Evolutionary conservation across 805 yeast genomes (phyloP).

Genomic region (Wickerhamomyces tratensis): DNA sequence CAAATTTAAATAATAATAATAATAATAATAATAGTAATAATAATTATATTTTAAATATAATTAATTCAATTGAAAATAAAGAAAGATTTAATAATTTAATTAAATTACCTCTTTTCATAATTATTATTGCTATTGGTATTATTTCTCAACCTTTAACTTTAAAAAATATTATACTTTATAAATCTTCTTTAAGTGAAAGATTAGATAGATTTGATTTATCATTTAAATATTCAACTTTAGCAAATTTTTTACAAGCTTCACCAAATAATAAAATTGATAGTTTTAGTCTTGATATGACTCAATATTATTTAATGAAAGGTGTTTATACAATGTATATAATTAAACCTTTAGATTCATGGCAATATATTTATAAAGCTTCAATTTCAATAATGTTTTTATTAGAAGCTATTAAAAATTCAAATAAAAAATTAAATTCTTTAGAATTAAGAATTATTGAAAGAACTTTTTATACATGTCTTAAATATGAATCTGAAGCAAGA

Average conservation of each 20-base stretch:
- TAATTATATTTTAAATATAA: too few species aligned
- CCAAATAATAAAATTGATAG: constrained; percentile 7
- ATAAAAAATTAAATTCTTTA: constrained; percentile 8
- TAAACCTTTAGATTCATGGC: constrained; percentile 16
- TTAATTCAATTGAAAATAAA: constrained; percentile 4
- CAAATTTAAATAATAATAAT: too few species aligned
- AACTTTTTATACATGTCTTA: constrained; percentile 15
- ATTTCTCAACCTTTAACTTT: constrained; percentile 12
- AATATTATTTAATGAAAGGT: constrained; percentile 8
- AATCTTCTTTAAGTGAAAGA: constrained; percentile 8
- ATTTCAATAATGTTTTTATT: constrained; percentile 11
- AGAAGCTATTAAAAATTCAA: constrained; percentile 11
- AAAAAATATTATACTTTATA: constrained; percentile 4
- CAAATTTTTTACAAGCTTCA: constrained; percentile 5
- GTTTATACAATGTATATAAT: constrained; percentile 15
- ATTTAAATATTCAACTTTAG: constrained; percentile 5
- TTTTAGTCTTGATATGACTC: constrained; percentile 9
- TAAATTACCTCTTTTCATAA: constrained; percentile 8
- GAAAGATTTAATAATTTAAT: constrained; percentile 1
- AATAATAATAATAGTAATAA: too few species aligned
- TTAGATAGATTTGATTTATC: constrained; percentile 1
- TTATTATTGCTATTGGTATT: constrained; percentile 7
- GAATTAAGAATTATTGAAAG: constrained; percentile 11
- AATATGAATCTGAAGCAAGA: constrained; percentile 16
- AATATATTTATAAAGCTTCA: constrained; percentile 10